phyloP scores from a whole-genome alignment of 2,329 filamentous ascomycete species.

The Sporothrix sp. region DNA sequence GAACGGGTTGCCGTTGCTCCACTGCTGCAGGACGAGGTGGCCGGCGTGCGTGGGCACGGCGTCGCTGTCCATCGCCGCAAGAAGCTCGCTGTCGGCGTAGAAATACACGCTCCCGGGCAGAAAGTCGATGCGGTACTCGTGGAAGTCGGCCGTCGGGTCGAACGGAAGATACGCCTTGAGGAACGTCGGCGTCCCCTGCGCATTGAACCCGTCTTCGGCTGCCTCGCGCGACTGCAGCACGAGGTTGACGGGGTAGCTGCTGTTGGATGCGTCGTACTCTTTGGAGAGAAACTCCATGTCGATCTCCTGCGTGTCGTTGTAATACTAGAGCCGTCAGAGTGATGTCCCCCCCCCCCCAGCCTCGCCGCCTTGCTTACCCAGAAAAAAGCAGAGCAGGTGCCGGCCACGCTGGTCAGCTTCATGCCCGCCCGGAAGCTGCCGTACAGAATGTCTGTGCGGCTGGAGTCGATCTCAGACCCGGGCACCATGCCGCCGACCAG shows the following conservation, averaged over 20 bases:
- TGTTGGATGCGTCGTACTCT: conserved; percentile 44
- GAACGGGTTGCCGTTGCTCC: conserved; percentile 63
- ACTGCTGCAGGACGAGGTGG: conserved; percentile 61
- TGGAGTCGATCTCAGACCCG: conserved; percentile 54
- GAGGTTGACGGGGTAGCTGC: conserved; percentile 55
- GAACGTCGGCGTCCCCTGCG: conserved; percentile 49
- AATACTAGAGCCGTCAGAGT: conserved; percentile 50
- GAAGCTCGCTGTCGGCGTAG: conserved; percentile 52
- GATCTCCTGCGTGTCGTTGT: conserved; percentile 70
- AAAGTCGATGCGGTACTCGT: conserved; percentile 77
- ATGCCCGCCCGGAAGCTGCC: conserved; percentile 61
- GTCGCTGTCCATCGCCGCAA: conserved; percentile 47
- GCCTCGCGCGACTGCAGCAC: conserved; percentile 62
- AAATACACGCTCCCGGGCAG: conserved; percentile 52
- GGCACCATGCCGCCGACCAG: conserved; percentile 44
- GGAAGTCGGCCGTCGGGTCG: conserved; percentile 53
- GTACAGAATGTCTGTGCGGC: conserved; percentile 53
- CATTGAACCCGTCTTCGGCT: conserved; percentile 50
- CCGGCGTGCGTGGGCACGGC: conserved; percentile 52
- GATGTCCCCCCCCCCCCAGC: too few relatives aligned
- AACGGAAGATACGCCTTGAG: conserved; percentile 51
- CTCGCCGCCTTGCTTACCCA: too few relatives aligned
- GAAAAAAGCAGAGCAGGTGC: conserved; percentile 72
- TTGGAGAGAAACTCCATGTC: conserved; percentile 70
- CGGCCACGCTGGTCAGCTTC: conserved; percentile 48